phyloP scores from a whole-genome alignment of 2,329 filamentous ascomycete species.

The Colletotrichum endophyticum region DNA sequence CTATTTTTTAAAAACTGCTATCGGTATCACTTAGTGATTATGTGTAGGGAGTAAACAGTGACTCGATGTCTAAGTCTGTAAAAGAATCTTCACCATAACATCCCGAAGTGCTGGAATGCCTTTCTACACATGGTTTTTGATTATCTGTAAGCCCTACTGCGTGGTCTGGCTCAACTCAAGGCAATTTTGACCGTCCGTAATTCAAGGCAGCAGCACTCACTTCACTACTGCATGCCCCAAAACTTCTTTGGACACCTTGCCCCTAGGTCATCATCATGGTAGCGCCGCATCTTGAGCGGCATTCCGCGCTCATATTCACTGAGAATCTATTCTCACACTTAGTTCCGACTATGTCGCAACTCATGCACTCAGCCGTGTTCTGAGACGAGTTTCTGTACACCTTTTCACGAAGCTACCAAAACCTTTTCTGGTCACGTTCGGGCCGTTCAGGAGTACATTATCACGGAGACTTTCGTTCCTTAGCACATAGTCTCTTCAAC shows the following conservation, averaged over 20 bases:
- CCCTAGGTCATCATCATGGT: accelerated
- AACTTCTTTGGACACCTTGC: accelerated
- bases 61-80: accelerated
- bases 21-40: accelerated
- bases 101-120: accelerated
- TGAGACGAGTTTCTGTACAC: too few relatives aligned
- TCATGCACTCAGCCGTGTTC: background rate
- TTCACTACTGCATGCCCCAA: background rate
- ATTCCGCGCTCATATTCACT: background rate
- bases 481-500: background rate
- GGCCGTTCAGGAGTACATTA: accelerated
- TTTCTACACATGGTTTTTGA: accelerated
- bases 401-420: background rate
- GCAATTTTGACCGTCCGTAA: too few relatives aligned
- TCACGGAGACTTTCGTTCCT: background rate
- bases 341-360: background rate
- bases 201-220: too few relatives aligned
- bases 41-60: background rate
- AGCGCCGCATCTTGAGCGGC: accelerated
- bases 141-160: background rate
- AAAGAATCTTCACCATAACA: background rate
- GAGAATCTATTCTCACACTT: background rate
- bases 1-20: background rate
- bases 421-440: background rate
- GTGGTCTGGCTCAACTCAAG: background rate